Base-by-base conservation (phyloP, 1,139 yeast genomes). In the Candida labiduridarum region DNA sequence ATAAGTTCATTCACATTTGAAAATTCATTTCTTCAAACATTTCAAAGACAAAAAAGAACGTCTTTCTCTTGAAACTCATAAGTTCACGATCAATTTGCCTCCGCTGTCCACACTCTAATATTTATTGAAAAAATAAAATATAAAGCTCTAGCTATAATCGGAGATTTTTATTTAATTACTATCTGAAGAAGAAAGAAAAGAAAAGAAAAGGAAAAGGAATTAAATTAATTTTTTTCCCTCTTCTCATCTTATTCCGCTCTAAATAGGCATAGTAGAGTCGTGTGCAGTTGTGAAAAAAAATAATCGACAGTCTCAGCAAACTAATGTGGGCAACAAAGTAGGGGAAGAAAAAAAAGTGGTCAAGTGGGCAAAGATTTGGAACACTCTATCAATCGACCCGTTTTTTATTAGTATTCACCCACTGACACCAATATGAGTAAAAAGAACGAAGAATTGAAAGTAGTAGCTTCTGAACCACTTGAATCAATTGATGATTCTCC, bases 81-180 rank as follows among this genome's bases (percentile, higher is more conserved):
- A 45, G 27, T 16, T 25, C 41, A 31, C 27, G 10, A 19, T 53
- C 49, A 36, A 42, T 83, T 65, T 83, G 63, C 71, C 87, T 83
- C 87, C 81, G 86, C 81, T 82, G 87, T 83, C 87, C 89, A 82
- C 89, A 79, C 88, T 78, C 70, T 69, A 69, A 27, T 64, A 68
- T 69, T 72, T 69, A 72, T 61, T 68, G 57, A 57, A 65, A 59
- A 59, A 56, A 53, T 35, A 41, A 64, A 69, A 70, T 69, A 72
- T 66, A 68, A 80, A 80, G 86, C 82, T 82, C 86, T 81, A 81
- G 71, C 82, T 68, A 66, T 60, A 19, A 56, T 77, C 85, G 81
- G 85, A 80, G 83, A 55, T 60, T 55, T 56, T 54, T 52, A 27
- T 18, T 40, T 44, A 58, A 56, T 52, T 61, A 61, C 68, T 64